Evolutionary conservation across 2,329 filamentous ascomycete genomes (phyloP), one percentile per base, ranked within the genome.

Genomic region (Xylaria sp.): DNA sequence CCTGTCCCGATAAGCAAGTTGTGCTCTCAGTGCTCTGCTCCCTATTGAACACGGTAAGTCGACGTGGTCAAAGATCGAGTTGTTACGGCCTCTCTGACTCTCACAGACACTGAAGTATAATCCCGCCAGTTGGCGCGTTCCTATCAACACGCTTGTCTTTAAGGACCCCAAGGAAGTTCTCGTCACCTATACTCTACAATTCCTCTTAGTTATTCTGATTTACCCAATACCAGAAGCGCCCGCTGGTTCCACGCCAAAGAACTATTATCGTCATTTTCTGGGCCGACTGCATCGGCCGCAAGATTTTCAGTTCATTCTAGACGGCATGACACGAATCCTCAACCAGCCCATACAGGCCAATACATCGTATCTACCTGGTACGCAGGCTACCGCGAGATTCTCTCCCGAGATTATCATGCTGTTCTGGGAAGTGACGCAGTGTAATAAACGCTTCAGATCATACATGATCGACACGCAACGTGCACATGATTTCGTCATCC

Each of bases 381-480:
- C 91, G 45, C 93, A 97, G 75, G 88, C 91, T 56, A 88, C 91
- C 0, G 84, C 93, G 60, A 93, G 93, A 76, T 97, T 95, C 86
- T 93, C 94, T 0, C 94, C 96, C 1, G 96, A 99, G 80, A 97
- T 97, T 83, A 90, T 98, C 63, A 96, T 97, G 87, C 85, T 99
- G 2, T 97, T 98, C 77, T 99, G 96, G 96, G 96, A 99, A 82
- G 89, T 93, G 43, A 89, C 96, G 4, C 96, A 99, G 80, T 97
- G 95, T 85, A 99, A 99, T 81, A 98, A 97, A 81, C 88, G 95
- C 67, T 99, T 99, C 81, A 88, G 96, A 36, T 93, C 94, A 1
- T 99, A 97, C 80, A 96, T 99, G 75, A 95, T 98, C 70, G 96
- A 99, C 74, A 98, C 96, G 0, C 93, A 96, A 76, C 87, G 95